Evolutionary conservation across 2,329 filamentous ascomycete species (phyloP), one percentile per base, ranked within the genome.

Genomic region (Beauveria varroae): DNA sequence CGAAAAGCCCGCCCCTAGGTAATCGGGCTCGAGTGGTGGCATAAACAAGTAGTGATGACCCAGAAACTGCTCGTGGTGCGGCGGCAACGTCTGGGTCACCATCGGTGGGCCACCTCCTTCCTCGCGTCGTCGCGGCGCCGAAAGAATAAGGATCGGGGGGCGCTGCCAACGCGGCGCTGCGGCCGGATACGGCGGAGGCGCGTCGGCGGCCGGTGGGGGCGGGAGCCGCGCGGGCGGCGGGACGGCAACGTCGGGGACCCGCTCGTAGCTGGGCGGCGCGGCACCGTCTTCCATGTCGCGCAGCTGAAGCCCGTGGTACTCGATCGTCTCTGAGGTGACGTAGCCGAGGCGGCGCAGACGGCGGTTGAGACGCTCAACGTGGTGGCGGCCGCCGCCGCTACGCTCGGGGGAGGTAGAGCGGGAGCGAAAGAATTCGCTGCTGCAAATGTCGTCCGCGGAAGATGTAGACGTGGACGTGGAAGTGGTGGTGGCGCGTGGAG

Each of bases 321-420:
- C 57, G 12, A 20, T 18, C 46, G 40, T 20, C 24, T 53, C 49
- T 1, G 57, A 30, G 3, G 50, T 34, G n/a, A 16, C 16, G 49
- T 60, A 53, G 28, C 57, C 57, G 16, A 49, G 37, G 41, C 50
- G 57, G n/a, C 50, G 50, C 20, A 60, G 49, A 22, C 57, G 57
- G 26, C 28, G 57, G 57, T 59, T 59, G 14, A 52, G 47, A 18
- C 57, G 47, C 47, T 52, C 57, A 34, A 44, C 24, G n/a, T 44
- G 49, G 8, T 50, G 55, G 28, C 44, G 44, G 40, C 18, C 16
- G 50, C 26, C 30, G 30, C 20, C 10, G 9, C 49, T 5, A 24
- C 22, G 22, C 18, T 18, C 16, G 18, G 41, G 18, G 16, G 41
- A 43, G 7, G 7, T 5, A 8, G 41, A 37, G 34, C 10, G 10